phyloP scores from a whole-genome alignment of 1,284 basidiomycete species.

The Malassezia slooffiae region DNA sequence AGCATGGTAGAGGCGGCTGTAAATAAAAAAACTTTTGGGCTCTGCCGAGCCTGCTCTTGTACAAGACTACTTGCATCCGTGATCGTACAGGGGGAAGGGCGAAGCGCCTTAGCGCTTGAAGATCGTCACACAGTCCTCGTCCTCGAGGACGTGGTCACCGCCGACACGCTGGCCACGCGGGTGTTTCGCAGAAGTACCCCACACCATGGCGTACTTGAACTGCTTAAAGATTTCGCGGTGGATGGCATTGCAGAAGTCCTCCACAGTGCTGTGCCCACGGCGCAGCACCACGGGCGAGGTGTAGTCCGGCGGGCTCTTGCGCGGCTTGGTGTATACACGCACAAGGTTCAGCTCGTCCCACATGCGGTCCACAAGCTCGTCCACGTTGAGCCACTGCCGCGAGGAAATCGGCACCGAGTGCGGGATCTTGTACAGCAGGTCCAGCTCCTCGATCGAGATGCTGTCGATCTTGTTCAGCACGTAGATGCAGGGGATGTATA shows the following conservation, averaged over 20 bases:
- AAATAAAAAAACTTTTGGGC: too few species aligned
- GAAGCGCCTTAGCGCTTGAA: slow-evolving; percentile 27
- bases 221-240: slow-evolving; percentile 88
- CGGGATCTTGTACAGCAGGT: slow-evolving; percentile 80
- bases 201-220: slow-evolving; percentile 83
- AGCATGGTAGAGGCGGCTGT: slow-evolving; percentile 7
- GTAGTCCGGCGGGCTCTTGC: slow-evolving; percentile 83
- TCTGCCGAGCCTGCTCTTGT: too few species aligned
- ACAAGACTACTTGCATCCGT: too few species aligned
- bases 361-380: slow-evolving; percentile 69
- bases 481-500: slow-evolving; percentile 55
- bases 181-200: slow-evolving; percentile 91
- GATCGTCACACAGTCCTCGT: slow-evolving; percentile 36
- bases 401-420: slow-evolving; percentile 89
- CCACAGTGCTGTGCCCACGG: slow-evolving; percentile 56
- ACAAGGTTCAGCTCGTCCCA: slow-evolving; percentile 50
- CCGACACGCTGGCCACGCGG: slow-evolving; percentile 92
- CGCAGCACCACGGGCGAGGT: slow-evolving; percentile 56
- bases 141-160: slow-evolving; percentile 30
- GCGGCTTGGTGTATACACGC: slow-evolving; percentile 72
- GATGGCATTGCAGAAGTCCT: slow-evolving; percentile 71
- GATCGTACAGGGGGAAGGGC: not conserved
- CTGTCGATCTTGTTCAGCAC: slow-evolving; percentile 63
- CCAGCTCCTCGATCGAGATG: slow-evolving; percentile 91
- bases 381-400: slow-evolving; percentile 87